Evolutionary conservation across 192 early-diverging fungal genomes (phyloP).

Genomic region (Coemansia sp.): DNA sequence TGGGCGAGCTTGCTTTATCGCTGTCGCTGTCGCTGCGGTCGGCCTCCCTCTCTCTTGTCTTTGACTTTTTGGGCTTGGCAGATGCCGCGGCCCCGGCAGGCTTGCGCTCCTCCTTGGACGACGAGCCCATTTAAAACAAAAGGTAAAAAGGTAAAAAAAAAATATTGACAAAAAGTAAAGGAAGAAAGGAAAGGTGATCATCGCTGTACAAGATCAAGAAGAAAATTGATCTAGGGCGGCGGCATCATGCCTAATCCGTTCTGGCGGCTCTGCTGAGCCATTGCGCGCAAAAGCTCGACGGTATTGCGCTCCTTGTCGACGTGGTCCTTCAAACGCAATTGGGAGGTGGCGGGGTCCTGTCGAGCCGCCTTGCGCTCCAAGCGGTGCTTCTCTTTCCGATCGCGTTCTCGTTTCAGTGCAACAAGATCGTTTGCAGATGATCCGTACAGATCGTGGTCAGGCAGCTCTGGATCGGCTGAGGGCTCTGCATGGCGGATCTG

Average conservation of each 20-base stretch:
- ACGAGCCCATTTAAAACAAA: slow-evolving; percentile 6
- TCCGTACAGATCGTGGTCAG: slow-evolving; percentile 36
- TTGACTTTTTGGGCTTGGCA: slow-evolving; percentile 13
- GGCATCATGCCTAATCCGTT: slow-evolving; percentile 35
- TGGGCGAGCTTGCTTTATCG: background rate
- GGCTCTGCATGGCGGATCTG: slow-evolving; percentile 23
- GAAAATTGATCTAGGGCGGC: background rate
- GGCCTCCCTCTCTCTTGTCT: background rate
- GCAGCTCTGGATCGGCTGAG: slow-evolving; percentile 26
- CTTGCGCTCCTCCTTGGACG: slow-evolving; percentile 10
- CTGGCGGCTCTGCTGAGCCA: slow-evolving; percentile 61
- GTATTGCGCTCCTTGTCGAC: slow-evolving; percentile 71
- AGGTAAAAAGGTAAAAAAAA: background rate
- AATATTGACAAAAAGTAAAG: background rate
- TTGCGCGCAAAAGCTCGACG: slow-evolving; percentile 64
- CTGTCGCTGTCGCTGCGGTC: background rate
- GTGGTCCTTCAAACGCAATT: slow-evolving; percentile 45
- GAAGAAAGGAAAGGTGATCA: background rate
- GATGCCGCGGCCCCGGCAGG: background rate
- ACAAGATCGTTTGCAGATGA: slow-evolving; percentile 51
- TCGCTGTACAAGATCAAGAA: background rate
- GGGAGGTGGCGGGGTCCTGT: slow-evolving; percentile 7
- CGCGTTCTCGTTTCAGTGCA: slow-evolving; percentile 29
- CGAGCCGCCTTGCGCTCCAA: slow-evolving; percentile 10
- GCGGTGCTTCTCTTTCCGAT: slow-evolving; percentile 13